These are phyloP conservation scores for Phytophthora capsici DNA, from an alignment of 352 stramenopile genomes.

Conservation along the genomic window DNA sequence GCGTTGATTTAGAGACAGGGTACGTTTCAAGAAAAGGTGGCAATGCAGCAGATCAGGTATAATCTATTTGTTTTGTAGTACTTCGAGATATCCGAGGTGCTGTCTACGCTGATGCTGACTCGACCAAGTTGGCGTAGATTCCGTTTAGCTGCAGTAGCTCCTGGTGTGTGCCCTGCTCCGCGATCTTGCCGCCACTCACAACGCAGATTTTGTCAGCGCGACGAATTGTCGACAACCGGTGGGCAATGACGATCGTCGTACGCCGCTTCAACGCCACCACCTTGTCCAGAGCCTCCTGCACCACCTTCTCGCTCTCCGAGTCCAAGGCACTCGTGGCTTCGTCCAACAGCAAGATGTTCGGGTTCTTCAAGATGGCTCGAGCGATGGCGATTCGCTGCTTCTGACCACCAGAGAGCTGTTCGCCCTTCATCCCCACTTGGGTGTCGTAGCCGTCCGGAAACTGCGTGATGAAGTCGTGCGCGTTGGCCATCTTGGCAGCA, in stretches of 20 bases:
- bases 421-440: conserved; percentile 92
- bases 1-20: conserved; percentile 29
- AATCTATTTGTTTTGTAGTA: no score
- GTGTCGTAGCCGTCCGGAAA: conserved; percentile 94
- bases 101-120: conserved; percentile 24
- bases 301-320: conserved; percentile 80
- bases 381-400: conserved; percentile 92
- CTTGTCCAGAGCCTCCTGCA: conserved; percentile 82
- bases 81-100: background rate
- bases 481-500: conserved; percentile 92
- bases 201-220: conserved; percentile 96
- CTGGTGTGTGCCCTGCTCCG: conserved; percentile 93
- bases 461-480: conserved; percentile 90
- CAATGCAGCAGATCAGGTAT: background rate
- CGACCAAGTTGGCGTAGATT: conserved; percentile 43
- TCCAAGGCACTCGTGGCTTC: conserved; percentile 92
- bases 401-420: conserved; percentile 75
- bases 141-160: conserved; percentile 76
- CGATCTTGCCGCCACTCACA: conserved; percentile 90
- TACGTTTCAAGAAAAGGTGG: background rate
- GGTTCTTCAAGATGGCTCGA: conserved; percentile 89
- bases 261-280: conserved; percentile 58
- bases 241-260: conserved; percentile 94
- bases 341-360: conserved; percentile 88
- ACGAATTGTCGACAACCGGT: conserved; percentile 94